Percentiles rank a stretch among this genome's conserved stretches.
phyloP scores from a whole-genome alignment of 2,329 filamentous ascomycete genomes.

The Cadophora malorum region DNA sequence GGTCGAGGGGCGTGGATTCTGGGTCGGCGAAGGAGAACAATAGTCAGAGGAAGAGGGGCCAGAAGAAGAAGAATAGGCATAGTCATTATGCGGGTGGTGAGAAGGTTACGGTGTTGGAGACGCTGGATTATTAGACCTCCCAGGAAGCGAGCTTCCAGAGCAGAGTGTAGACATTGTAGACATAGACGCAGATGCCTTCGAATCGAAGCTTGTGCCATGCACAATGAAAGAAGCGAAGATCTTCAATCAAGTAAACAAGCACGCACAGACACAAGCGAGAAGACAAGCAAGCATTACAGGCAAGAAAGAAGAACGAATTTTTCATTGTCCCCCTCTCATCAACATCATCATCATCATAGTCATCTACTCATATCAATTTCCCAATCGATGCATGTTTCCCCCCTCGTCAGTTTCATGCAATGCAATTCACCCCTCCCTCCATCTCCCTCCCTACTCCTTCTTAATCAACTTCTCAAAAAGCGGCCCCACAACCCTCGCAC shows the following conservation, averaged over 20 bases:
- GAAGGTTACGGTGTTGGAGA: slow-evolving; percentile 42
- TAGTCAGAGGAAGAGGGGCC: slow-evolving; percentile 11
- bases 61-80: slow-evolving; percentile 41
- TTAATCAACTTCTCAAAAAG: slow-evolving; percentile 75
- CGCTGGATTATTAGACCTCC: slow-evolving; percentile 28
- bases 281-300: not conserved
- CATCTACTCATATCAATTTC: not conserved
- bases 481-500: slow-evolving; percentile 71
- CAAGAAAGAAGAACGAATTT: not conserved
- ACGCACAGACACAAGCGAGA: not conserved
- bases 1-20: slow-evolving; percentile 41
- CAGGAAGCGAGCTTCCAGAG: not conserved
- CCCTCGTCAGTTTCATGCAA: not conserved
- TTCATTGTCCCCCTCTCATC: not conserved
- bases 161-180: not conserved
- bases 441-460: slow-evolving; percentile 52
- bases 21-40: slow-evolving; percentile 33
- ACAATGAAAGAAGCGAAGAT: not conserved
- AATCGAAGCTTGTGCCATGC: not conserved
- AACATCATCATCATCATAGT: not conserved
- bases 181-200: not conserved
- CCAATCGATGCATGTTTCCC: not conserved
- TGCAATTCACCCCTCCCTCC: not conserved
- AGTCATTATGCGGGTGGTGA: slow-evolving; percentile 42
- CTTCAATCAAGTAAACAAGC: slow-evolving; percentile 1